Percentiles rank a stretch among this genome's conserved stretches.
phyloP scores from a whole-genome alignment of 2,329 filamentous ascomycete genomes.

The Penicillium sp. region DNA sequence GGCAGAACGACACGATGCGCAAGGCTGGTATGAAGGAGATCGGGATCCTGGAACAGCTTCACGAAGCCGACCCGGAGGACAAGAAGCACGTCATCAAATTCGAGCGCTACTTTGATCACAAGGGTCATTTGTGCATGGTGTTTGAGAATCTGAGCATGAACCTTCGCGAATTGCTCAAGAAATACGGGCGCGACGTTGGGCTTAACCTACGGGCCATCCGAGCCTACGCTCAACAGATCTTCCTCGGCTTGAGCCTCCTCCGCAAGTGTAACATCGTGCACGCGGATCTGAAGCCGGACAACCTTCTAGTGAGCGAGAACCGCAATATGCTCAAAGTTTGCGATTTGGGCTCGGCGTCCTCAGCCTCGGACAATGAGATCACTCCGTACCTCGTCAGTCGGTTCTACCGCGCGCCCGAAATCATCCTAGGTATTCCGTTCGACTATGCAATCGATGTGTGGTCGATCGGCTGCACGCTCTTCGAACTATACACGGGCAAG shows the following conservation, averaged over 20 bases:
- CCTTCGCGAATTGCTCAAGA: slow-evolving; percentile 86
- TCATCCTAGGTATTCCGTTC: slow-evolving; percentile 94
- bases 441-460: slow-evolving; percentile 95
- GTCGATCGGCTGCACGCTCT: slow-evolving; percentile 95
- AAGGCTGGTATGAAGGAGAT: slow-evolving; percentile 95
- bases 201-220: slow-evolving; percentile 84
- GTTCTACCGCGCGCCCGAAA: slow-evolving; percentile 94
- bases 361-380: slow-evolving; percentile 83
- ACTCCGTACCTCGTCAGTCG: slow-evolving; percentile 94
- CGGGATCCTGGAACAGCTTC: slow-evolving; percentile 82
- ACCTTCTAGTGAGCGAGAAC: slow-evolving; percentile 83
- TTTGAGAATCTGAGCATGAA: slow-evolving; percentile 95
- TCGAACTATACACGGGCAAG: slow-evolving; percentile 95
- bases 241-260: slow-evolving; percentile 79
- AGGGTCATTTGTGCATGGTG: slow-evolving; percentile 89
- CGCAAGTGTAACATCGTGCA: slow-evolving; percentile 91
- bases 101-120: slow-evolving; percentile 84
- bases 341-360: slow-evolving; percentile 92
- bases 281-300: slow-evolving; percentile 95
- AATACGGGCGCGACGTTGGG: slow-evolving; percentile 89
- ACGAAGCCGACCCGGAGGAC: slow-evolving; percentile 76
- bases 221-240: slow-evolving; percentile 89
- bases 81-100: slow-evolving; percentile 89
- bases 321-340: slow-evolving; percentile 87
- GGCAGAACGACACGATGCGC: slow-evolving; percentile 85